Evolutionary conservation across 192 early-diverging fungal species (phyloP).

Genomic region (Thoreauomyces humboldtii): DNA sequence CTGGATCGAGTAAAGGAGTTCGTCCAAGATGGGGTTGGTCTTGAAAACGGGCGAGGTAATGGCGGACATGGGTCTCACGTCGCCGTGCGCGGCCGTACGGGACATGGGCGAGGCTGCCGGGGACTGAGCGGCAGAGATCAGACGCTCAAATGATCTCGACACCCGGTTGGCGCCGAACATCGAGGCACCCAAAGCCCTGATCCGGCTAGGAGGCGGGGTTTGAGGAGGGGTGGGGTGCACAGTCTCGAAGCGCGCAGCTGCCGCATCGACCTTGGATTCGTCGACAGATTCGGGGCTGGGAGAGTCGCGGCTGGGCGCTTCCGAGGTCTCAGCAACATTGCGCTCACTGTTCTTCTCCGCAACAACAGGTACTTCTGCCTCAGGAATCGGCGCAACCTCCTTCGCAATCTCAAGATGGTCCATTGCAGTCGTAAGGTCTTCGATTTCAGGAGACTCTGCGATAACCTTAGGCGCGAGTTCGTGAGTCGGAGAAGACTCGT

Average conservation of each 20-base stretch:
- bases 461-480: too few relatives aligned
- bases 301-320: background rate
- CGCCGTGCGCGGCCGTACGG: constrained; percentile 34
- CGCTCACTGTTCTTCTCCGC: background rate
- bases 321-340: background rate
- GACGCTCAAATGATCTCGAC: constrained; percentile 16
- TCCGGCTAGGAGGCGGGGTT: constrained; percentile 9
- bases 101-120: constrained; percentile 29
- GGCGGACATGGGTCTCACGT: constrained; percentile 30
- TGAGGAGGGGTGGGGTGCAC: constrained; percentile 16
- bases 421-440: too few relatives aligned
- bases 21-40: constrained; percentile 54
- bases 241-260: background rate
- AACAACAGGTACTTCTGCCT: background rate
- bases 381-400: too few relatives aligned
- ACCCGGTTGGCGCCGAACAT: background rate
- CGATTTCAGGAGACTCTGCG: too few relatives aligned
- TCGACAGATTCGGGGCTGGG: background rate
- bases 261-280: background rate
- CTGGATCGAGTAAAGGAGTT: constrained; percentile 41
- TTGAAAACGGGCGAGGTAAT: constrained; percentile 40
- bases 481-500: too few relatives aligned
- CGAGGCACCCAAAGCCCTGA: background rate
- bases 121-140: constrained; percentile 10
- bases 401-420: too few relatives aligned